These are phyloP conservation scores for Amanita muscaria DNA, from an alignment of 768 basidiomycete species.

Conservation along the genomic window DNA sequence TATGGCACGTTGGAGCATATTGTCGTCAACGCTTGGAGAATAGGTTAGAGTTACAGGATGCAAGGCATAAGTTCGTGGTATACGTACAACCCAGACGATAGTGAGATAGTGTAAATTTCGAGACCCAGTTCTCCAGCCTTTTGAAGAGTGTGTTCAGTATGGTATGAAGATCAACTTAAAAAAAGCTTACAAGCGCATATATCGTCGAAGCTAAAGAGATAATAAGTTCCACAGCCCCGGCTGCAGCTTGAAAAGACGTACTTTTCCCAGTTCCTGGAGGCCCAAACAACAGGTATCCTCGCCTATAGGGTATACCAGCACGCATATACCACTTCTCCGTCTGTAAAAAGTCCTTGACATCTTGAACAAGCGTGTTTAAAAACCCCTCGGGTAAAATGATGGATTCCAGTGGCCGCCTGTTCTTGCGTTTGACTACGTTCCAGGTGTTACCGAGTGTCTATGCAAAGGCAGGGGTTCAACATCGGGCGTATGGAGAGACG, in stretches of 20 bases:
- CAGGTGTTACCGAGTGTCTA: slow-evolving; percentile 31
- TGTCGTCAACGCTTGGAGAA: slow-evolving; percentile 39
- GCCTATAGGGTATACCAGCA: slow-evolving; percentile 48
- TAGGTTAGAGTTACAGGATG: no score
- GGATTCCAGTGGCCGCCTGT: slow-evolving; percentile 41
- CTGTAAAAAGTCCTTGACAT: slow-evolving; percentile 44
- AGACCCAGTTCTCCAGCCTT: slow-evolving; percentile 60
- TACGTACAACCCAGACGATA: slow-evolving; percentile 38
- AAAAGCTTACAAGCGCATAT: slow-evolving; percentile 34
- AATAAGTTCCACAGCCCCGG: slow-evolving; percentile 24
- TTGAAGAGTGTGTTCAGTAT: slow-evolving; percentile 5
- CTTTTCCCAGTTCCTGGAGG: slow-evolving; percentile 60
- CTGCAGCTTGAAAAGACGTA: slow-evolving; percentile 17
- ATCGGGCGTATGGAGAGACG: slow-evolving; percentile 11
- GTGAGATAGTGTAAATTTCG: slow-evolving; percentile 68
- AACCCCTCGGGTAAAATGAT: slow-evolving; percentile 43
- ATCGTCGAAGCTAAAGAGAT: slow-evolving; percentile 40
- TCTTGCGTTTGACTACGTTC: slow-evolving; percentile 39
- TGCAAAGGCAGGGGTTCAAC: slow-evolving; percentile 15
- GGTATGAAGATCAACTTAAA: neutral
- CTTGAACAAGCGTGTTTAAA: slow-evolving; percentile 36
- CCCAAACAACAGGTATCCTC: slow-evolving; percentile 50
- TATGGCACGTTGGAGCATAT: slow-evolving; percentile 36
- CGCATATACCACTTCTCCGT: slow-evolving; percentile 50
- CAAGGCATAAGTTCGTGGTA: no score